Evolutionary conservation across 208 protist species (phyloP).

Genomic region (Leishmania major): DNA sequence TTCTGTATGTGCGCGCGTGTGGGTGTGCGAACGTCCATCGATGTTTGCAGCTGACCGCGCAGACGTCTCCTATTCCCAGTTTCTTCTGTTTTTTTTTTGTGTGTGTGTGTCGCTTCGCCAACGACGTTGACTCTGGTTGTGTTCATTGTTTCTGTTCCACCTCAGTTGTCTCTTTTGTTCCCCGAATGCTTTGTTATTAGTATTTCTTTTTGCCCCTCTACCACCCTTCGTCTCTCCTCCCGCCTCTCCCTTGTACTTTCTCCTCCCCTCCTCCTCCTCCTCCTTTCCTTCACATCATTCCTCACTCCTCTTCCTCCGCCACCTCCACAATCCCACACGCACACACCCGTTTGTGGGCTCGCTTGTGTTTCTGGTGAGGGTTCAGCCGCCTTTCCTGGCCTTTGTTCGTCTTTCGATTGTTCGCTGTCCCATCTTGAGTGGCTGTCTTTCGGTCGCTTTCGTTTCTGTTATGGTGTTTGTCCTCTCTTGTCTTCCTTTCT

Average conservation of each 20-base stretch:
- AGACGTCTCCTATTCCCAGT: background rate
- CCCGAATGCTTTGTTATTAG: background rate
- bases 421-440: too few species aligned
- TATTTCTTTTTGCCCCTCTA: background rate
- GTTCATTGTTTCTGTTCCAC: background rate
- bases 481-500: background rate
- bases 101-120: background rate
- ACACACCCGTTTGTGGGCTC: too few species aligned
- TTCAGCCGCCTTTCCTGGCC: background rate
- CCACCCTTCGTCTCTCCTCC: background rate
- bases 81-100: background rate
- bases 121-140: background rate
- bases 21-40: background rate
- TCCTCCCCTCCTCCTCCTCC: background rate
- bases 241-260: background rate
- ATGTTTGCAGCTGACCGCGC: background rate
- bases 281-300: background rate
- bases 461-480: background rate
- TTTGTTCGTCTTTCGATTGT: background rate
- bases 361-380: background rate
- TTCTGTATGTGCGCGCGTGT: background rate
- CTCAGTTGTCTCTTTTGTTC: background rate
- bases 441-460: background rate
- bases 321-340: background rate
- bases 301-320: background rate